Evolutionary conservation across 1,284 basidiomycete genomes (phyloP).

Genomic region (Calocybe gambosa): DNA sequence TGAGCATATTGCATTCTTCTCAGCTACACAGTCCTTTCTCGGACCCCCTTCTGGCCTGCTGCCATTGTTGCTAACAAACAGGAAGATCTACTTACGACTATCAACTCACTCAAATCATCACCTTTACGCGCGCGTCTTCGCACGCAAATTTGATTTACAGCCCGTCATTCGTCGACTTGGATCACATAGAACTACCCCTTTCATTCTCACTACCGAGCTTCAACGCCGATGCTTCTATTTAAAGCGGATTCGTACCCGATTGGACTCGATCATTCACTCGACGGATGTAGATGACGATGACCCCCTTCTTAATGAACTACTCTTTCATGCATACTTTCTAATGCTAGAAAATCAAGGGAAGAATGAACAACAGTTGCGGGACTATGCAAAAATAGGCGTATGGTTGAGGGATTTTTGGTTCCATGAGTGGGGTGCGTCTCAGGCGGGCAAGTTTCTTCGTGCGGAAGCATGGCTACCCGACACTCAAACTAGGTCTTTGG

Average conservation of each 20-base stretch:
- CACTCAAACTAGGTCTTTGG: constrained; percentile 45
- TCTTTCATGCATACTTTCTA: constrained; percentile 71
- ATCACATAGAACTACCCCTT: constrained; percentile 30
- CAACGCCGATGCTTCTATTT: constrained; percentile 47
- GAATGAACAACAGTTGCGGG: constrained; percentile 63
- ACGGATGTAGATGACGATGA: constrained; percentile 21
- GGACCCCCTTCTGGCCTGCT: constrained; percentile 48
- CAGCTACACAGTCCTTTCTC: constrained; percentile 41
- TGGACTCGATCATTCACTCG: constrained; percentile 27
- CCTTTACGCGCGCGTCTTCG: constrained; percentile 68
- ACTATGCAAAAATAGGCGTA: constrained; percentile 40
- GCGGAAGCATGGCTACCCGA: constrained; percentile 51
- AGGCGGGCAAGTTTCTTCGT: constrained; percentile 28
- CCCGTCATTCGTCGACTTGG: constrained; percentile 54
- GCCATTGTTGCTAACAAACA: constrained; percentile 51
- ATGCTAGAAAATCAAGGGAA: constrained; percentile 77
- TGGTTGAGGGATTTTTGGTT: constrained; percentile 55
- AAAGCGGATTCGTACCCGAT: constrained; percentile 42
- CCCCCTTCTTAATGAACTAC: constrained; percentile 31
- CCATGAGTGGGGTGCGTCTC: constrained; percentile 39
- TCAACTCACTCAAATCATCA: constrained; percentile 45
- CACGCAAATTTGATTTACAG: constrained; percentile 57
- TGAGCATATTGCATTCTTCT: constrained; percentile 58
- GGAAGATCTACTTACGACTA: constrained; percentile 41
- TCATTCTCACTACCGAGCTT: constrained; percentile 50